These are phyloP conservation scores for Cyanodermella asteris DNA, from an alignment of 2,329 filamentous ascomycete species.

Conservation along the genomic window DNA sequence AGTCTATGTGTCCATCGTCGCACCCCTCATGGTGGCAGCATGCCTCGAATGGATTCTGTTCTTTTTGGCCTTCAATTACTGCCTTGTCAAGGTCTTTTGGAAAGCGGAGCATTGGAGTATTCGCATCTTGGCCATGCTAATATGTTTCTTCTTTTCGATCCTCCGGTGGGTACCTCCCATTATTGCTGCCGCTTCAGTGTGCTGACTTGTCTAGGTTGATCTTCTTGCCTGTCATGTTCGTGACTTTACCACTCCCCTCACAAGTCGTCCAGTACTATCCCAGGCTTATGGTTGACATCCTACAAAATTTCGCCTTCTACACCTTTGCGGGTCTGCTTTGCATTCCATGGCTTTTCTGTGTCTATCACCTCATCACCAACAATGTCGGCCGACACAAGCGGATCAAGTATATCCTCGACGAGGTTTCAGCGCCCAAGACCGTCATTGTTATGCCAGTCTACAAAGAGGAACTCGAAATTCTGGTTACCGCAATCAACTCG, in stretches of 20 bases:
- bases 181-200: neutral
- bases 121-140: constrained; percentile 50
- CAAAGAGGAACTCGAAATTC: constrained; percentile 65
- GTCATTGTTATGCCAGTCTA: constrained; percentile 96
- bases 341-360: constrained; percentile 78
- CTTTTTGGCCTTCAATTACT: constrained; percentile 86
- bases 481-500: constrained; percentile 73
- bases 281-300: constrained; percentile 37
- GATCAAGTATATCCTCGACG: constrained; percentile 67
- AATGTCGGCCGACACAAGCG: constrained; percentile 61
- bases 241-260: constrained; percentile 64
- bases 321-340: constrained; percentile 68
- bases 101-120: constrained; percentile 84
- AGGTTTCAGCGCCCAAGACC: constrained; percentile 71
- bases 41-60: constrained; percentile 86
- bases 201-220: constrained; percentile 34
- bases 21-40: constrained; percentile 61
- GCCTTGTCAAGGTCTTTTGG: constrained; percentile 62
- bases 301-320: constrained; percentile 96
- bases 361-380: constrained; percentile 77
- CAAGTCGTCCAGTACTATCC: constrained; percentile 57
- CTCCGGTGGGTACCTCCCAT: constrained; percentile 38
- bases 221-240: constrained; percentile 84
- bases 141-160: constrained; percentile 50
- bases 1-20: constrained; percentile 62